Evolutionary conservation across 495 filamentous ascomycete species (phyloP).

Genomic region (Penicillium alfredii): DNA sequence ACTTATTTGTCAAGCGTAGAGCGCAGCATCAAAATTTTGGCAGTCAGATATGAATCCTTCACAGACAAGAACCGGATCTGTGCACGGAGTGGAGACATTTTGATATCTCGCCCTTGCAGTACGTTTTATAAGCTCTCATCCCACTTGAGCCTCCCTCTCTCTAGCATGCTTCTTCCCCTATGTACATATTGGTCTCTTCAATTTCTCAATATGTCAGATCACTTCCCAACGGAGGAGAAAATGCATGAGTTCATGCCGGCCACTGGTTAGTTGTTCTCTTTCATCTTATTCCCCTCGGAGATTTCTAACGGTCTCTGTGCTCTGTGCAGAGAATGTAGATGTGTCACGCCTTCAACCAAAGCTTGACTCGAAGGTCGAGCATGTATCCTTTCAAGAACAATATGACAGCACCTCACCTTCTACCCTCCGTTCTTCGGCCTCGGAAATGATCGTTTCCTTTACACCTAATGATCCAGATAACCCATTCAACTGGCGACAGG

Average conservation of each 20-base stretch:
- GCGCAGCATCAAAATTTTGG: too few species aligned
- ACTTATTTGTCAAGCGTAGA: too few species aligned
- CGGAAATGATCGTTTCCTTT: conserved; percentile 31
- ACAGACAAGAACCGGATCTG: too few species aligned
- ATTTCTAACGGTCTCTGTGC: too few species aligned
- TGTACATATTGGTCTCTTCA: conserved; percentile 3
- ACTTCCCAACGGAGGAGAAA: conserved; percentile 17
- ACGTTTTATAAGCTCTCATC: too few species aligned
- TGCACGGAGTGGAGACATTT: too few species aligned
- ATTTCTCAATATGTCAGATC: conserved; percentile 14
- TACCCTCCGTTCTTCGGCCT: conserved; percentile 25
- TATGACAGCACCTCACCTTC: conserved; percentile 25
- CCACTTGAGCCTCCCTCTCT: too few species aligned
- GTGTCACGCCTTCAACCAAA: conserved; percentile 13
- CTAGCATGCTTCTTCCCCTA: too few species aligned
- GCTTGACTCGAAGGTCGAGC: conserved; percentile 17
- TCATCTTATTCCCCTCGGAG: too few species aligned
- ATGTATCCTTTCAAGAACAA: conserved; percentile 27
- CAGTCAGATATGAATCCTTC: too few species aligned
- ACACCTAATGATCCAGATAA: conserved; percentile 58
- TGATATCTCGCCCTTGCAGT: too few species aligned
- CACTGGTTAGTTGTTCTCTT: conserved; percentile 11
- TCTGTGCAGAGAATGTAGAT: conserved; percentile 11
- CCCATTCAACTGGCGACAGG: conserved; percentile 54
- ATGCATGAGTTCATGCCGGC: conserved; percentile 19